Conservation (phyloP, 805 yeast genomes). For the Candida sonorensis region DNA sequence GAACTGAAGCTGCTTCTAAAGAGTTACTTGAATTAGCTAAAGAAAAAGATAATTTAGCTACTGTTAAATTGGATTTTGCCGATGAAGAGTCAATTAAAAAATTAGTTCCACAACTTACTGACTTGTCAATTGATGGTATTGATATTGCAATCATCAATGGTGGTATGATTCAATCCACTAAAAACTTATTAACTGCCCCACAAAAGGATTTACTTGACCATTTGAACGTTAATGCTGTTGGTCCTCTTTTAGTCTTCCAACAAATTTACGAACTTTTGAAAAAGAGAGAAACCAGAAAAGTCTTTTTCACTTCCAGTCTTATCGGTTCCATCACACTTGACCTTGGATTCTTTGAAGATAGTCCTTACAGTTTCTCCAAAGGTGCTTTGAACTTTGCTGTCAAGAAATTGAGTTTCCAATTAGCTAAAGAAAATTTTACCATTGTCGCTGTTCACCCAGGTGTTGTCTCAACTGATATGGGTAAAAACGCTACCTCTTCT, state of each 20-base stretch:
- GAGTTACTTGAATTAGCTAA: slow-evolving; percentile 12
- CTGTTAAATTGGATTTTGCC: slow-evolving; percentile 18
- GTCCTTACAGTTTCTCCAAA: slow-evolving; percentile 31
- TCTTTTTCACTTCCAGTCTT: slow-evolving; percentile 24
- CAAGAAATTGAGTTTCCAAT: slow-evolving; percentile 21
- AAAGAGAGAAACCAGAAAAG: slow-evolving; percentile 20
- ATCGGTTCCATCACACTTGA: slow-evolving; percentile 23
- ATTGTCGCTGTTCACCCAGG: slow-evolving; percentile 7
- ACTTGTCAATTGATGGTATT: slow-evolving; percentile 17
- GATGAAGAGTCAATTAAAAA: slow-evolving; percentile 13
- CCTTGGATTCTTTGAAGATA: slow-evolving; percentile 14
- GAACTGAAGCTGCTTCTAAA: slow-evolving; percentile 4
- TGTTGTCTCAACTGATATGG: slow-evolving; percentile 5
- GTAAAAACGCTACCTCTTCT: not conserved
- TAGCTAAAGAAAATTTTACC: slow-evolving; percentile 15
- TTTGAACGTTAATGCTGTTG: slow-evolving; percentile 23
- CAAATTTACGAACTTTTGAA: slow-evolving; percentile 24
- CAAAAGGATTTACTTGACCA: slow-evolving; percentile 1
- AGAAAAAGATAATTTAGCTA: slow-evolving; percentile 11
- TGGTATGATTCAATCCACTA: slow-evolving; percentile 11
- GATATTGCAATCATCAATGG: slow-evolving; percentile 33
- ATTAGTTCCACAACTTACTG: slow-evolving; percentile 10
- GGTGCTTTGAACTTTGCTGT: slow-evolving; percentile 28
- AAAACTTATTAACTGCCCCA: not conserved
- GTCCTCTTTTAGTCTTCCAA: slow-evolving; percentile 26